phyloP scores from a whole-genome alignment of 306 rosid species.

The Cyamopsis tetragonoloba region DNA sequence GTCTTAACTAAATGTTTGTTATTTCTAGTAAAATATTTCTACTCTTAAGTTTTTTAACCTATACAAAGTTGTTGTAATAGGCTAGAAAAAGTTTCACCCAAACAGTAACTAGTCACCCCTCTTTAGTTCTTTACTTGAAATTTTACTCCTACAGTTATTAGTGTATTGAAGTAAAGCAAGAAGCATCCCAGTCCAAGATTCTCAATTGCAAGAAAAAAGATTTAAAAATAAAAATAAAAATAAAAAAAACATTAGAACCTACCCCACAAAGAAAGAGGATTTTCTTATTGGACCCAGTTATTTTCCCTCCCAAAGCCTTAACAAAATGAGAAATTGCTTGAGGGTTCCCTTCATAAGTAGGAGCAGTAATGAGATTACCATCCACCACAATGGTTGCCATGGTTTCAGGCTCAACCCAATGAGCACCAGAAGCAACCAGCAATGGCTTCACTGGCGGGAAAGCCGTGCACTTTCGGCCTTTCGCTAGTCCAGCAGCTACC shows the following conservation, averaged over 20 bases:
- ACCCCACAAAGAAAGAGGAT: slow-evolving; percentile 73
- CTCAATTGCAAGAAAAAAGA: neutral
- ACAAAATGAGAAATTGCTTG: slow-evolving; percentile 49
- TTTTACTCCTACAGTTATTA: too few relatives aligned
- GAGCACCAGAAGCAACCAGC: slow-evolving; percentile 58
- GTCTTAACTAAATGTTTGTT: too few relatives aligned
- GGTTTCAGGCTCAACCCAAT: slow-evolving; percentile 61
- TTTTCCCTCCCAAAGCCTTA: slow-evolving; percentile 58
- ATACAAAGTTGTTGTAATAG: too few relatives aligned
- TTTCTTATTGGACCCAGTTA: slow-evolving; percentile 47
- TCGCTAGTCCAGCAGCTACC: slow-evolving; percentile 49
- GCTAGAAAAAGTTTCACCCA: too few relatives aligned
- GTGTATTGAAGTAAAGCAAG: too few relatives aligned
- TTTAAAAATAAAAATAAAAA: too few relatives aligned
- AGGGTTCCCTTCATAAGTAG: slow-evolving; percentile 40
- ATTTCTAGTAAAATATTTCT: too few relatives aligned
- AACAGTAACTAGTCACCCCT: too few relatives aligned
- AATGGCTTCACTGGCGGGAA: slow-evolving; percentile 43
- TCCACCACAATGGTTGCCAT: slow-evolving; percentile 40
- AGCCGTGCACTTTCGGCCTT: slow-evolving; percentile 61
- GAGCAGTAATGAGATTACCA: slow-evolving; percentile 49
- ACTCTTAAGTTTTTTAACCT: too few relatives aligned
- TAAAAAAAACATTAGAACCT: neutral
- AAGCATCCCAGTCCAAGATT: too few relatives aligned
- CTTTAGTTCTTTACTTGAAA: too few relatives aligned